Evolutionary conservation across 148 eudicot species (phyloP).

Genomic region (Rhododendron molle): DNA sequence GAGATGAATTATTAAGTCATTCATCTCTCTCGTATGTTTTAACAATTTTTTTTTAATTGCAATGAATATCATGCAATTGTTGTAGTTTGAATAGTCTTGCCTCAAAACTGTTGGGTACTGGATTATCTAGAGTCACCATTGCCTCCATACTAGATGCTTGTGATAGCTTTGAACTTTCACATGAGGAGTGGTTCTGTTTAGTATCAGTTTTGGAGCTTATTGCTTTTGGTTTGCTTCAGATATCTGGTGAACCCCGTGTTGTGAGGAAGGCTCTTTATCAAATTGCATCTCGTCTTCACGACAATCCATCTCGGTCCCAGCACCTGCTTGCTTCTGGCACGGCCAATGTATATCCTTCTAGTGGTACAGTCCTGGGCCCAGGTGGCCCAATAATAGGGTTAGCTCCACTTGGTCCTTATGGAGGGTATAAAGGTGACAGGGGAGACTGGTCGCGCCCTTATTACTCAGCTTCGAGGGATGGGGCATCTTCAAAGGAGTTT

Average conservation of each 20-base stretch:
- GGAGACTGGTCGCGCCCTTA: constrained; percentile 66
- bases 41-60: not conserved
- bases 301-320: constrained; percentile 93
- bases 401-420: constrained; percentile 72
- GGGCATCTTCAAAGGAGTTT: constrained; percentile 69
- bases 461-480: constrained; percentile 66
- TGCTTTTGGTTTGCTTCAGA: constrained; percentile 28
- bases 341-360: constrained; percentile 43
- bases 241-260: constrained; percentile 75
- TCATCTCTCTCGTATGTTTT: not conserved
- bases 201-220: not conserved
- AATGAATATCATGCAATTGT: not conserved
- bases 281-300: constrained; percentile 85
- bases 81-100: not conserved
- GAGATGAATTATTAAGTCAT: not conserved
- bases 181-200: not conserved
- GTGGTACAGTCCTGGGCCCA: constrained; percentile 66
- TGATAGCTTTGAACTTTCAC: not conserved
- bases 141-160: not conserved
- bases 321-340: constrained; percentile 72
- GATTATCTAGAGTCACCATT: not conserved
- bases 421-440: constrained; percentile 75
- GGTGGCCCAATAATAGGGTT: constrained; percentile 73
- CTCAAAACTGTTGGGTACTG: not conserved
- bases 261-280: constrained; percentile 81